Base-by-base conservation (phyloP, 2,329 filamentous ascomycete species). In the Purpureocillium takamizusanense region DNA sequence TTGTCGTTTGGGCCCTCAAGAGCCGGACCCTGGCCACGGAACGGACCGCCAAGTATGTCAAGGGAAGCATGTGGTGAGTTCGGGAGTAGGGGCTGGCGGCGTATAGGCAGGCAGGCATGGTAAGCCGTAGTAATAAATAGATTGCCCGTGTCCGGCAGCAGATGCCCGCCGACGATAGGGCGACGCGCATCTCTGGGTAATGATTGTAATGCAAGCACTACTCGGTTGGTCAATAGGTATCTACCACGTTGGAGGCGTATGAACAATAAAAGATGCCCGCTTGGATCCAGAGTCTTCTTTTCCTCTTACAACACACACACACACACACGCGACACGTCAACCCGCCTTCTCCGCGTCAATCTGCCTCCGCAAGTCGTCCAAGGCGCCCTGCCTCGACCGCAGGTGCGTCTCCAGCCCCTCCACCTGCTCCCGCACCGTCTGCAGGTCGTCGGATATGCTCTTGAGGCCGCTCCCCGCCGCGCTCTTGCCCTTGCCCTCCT, bases 371-470 rank as follows among this genome's bases (percentile, higher is more conserved):
- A 97, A 57, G 58, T 86, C 83, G 35, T 83, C 78, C 52, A 98
- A 66, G 23, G 81, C 76, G 47, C 81, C 76, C 61, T 90, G 78
- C 44, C 92, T 73, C 48, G 80, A 79, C 52, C 78, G 73, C 53
- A 95, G 65, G 68, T 98, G 92, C 44, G 70, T 66, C 66, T 94
- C 88, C 48, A 98, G 61, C 1, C 89, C 88, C 48, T 95, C 88
- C 2, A 98, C 81, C 69, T 98, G 90, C 63, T 97, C 90, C 53
- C 77, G 82, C n/a, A 98, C 86, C 33, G 86, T 85, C 52, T 83
- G 76, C 56, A 98, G 75, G 62, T 98, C 92, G 29, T 94, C 89
- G 41, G 77, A 69, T 31, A 95, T 78, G 29, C 81, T 78, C 62
- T 88, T 83, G 43, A 97, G 59, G 44, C 75, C 76, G 45, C 81